Percentiles rank a stretch among this genome's conserved stretches.
These are phyloP conservation scores for Cytospora paraplurivora DNA, from an alignment of 2,329 filamentous ascomycete genomes.

Conservation along the genomic window DNA sequence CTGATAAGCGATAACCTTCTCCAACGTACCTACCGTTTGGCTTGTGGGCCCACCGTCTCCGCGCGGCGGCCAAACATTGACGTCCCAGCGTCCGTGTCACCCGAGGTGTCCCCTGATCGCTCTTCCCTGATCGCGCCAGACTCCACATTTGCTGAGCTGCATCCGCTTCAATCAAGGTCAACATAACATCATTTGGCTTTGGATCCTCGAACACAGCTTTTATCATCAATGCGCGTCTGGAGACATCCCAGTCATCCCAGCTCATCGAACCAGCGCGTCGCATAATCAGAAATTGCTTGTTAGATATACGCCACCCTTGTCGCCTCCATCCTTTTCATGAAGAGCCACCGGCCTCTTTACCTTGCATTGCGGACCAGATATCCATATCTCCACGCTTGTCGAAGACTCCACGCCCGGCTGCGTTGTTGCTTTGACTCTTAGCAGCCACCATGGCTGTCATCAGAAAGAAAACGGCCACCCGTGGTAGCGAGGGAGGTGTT, in stretches of 20 bases:
- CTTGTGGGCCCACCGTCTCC: no score
- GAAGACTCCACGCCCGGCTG: neutral
- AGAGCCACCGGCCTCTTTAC: neutral
- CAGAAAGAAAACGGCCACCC: slow-evolving; percentile 87
- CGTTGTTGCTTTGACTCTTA: slow-evolving; percentile 16
- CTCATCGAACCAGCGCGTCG: slow-evolving; percentile 11
- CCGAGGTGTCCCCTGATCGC: no score
- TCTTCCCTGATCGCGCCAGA: neutral
- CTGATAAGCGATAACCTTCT: no score
- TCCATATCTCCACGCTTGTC: neutral
- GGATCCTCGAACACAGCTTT: neutral
- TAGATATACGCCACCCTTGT: neutral
- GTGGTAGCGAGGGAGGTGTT: slow-evolving; percentile 82
- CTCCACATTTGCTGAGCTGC: slow-evolving; percentile 16
- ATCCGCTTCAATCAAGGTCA: slow-evolving; percentile 2
- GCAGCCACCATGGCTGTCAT: slow-evolving; percentile 77
- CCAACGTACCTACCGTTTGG: no score
- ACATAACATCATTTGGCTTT: slow-evolving; percentile 2
- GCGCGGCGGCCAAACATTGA: no score
- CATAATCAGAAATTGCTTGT: neutral
- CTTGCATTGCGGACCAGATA: neutral
- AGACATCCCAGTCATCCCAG: slow-evolving; percentile 6
- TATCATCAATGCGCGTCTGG: slow-evolving; percentile 7
- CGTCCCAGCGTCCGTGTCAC: no score
- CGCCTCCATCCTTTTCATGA: neutral